These are phyloP conservation scores for Picea abies DNA, from an alignment of 83 land plant genomes.

Conservation along the genomic window DNA sequence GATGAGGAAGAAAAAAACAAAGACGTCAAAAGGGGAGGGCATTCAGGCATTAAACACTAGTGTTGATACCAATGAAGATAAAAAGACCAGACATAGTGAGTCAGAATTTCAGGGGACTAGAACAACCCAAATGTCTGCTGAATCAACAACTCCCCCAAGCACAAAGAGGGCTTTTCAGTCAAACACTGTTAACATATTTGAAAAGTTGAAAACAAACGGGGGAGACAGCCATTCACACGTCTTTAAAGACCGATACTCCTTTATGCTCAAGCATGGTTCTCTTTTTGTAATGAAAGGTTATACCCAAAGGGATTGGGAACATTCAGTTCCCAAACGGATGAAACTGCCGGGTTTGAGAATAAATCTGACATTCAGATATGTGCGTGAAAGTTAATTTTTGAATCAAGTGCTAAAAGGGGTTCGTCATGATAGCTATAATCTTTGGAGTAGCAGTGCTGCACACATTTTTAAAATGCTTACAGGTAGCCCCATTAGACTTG, in stretches of 20 bases:
- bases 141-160: conserved; percentile 26
- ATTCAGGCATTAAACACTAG: conserved; percentile 2
- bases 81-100: neutral
- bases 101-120: neutral
- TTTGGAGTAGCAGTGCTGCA: no score
- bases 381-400: conserved; percentile 17
- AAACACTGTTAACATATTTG: conserved; percentile 6
- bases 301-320: conserved; percentile 84
- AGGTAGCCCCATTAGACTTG: no score
- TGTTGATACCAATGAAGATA: neutral
- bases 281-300: conserved; percentile 79
- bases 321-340: conserved; percentile 80
- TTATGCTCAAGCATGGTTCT: conserved; percentile 78
- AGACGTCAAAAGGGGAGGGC: conserved; percentile 20
- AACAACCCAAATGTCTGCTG: conserved; percentile 7
- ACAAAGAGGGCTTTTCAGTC: conserved; percentile 18
- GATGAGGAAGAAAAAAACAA: conserved; percentile 48
- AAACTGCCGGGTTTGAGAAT: conserved; percentile 58
- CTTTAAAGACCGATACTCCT: conserved; percentile 48
- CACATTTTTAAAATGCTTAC: no score
- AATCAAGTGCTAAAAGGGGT: neutral
- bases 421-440: neutral
- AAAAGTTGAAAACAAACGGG: conserved; percentile 1
- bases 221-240: neutral
- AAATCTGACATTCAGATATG: conserved; percentile 75